phyloP scores from a whole-genome alignment of 2,329 filamentous ascomycete species.

The Byssochlamys sp. region DNA sequence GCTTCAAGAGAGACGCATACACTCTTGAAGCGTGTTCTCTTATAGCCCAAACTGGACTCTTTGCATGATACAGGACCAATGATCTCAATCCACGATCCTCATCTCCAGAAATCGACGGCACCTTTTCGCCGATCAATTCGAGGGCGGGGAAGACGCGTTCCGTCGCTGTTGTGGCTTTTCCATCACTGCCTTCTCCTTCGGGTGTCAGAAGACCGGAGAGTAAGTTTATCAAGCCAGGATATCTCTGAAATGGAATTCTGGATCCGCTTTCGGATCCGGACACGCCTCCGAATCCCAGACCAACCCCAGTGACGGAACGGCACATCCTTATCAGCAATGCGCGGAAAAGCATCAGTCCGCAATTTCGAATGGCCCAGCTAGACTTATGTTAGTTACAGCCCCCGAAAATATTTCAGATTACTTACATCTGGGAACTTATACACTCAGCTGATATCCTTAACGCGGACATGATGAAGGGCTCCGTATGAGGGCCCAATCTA shows the following conservation, averaged over 20 bases:
- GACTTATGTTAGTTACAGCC: slow-evolving; percentile 9
- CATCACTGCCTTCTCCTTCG: slow-evolving; percentile 10
- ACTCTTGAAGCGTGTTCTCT: slow-evolving; percentile 38
- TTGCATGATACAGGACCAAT: slow-evolving; percentile 29
- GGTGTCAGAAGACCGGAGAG: slow-evolving; percentile 27
- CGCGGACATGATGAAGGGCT: slow-evolving; percentile 62
- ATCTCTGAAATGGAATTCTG: slow-evolving; percentile 32
- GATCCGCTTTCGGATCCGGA: slow-evolving; percentile 37
- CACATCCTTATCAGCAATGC: slow-evolving; percentile 64
- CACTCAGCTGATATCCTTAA: slow-evolving; percentile 72
- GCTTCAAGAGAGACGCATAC: slow-evolving; percentile 30
- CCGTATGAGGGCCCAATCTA: slow-evolving; percentile 61
- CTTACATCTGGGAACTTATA: slow-evolving; percentile 66
- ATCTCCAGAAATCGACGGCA: slow-evolving; percentile 24
- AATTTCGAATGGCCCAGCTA: slow-evolving; percentile 90
- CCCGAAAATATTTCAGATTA: background rate
- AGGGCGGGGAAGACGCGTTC: slow-evolving; percentile 38
- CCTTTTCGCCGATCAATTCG: slow-evolving; percentile 37
- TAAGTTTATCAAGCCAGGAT: slow-evolving; percentile 28
- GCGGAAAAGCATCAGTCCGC: slow-evolving; percentile 77
- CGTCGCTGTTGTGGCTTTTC: slow-evolving; percentile 27
- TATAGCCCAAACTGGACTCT: slow-evolving; percentile 37
- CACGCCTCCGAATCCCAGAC: slow-evolving; percentile 39
- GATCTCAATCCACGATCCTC: slow-evolving; percentile 23
- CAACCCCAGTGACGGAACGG: slow-evolving; percentile 25